Evolutionary conservation across 2,329 filamentous ascomycete species (phyloP), one percentile per base, ranked within the genome.

Genomic region (Pseudocercospora eumusae): DNA sequence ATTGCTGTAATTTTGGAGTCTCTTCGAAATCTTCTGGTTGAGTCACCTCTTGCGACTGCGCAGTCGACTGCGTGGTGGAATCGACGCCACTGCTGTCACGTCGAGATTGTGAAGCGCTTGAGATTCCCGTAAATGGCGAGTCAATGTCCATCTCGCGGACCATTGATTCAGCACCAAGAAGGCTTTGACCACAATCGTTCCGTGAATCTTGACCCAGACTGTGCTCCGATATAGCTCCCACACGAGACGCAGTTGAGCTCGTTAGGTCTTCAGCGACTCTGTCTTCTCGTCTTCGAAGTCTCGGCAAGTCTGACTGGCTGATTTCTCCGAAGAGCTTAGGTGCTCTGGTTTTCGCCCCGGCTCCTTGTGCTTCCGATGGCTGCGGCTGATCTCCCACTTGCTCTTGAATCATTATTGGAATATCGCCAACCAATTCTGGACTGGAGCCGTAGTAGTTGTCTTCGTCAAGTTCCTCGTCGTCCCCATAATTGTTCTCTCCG

Each of bases 281-380:
- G 15, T 60, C 23, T 20, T 40, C 53, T 28, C 50, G 53, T 49
- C 40, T 28, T 11, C 21, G 63, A 20, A 61, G 36, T 9, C 80
- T 84, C 55, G 78, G 75, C 13, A 87, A 69, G 10, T 81, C 81
- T 20, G 84, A 85, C 27, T 79, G 75, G 10, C 81, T 82, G 64
- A 88, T 84, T 70, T 88, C 86, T 11, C 86, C 86, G 69, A 88
- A 88, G 5, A 88, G 76, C 55, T 82, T 83, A 15, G 65, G 60
- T 33, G 61, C 62, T 42, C 56, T 64, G 33, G 64, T 60, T 25
- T 57, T 61, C n/a, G 64, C 33, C 20, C 59, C 53, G 27, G 49
- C 60, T 28, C 64, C 67, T 10, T 68, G 31, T 20, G 53, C 42
- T 45, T 44, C 54, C 15, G 56, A 52, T 6, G 69, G 53, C 18